Evolutionary conservation across 2,329 filamentous ascomycete genomes (phyloP), one percentile per base, ranked within the genome.

Genomic region (Thelonectria blattea): DNA sequence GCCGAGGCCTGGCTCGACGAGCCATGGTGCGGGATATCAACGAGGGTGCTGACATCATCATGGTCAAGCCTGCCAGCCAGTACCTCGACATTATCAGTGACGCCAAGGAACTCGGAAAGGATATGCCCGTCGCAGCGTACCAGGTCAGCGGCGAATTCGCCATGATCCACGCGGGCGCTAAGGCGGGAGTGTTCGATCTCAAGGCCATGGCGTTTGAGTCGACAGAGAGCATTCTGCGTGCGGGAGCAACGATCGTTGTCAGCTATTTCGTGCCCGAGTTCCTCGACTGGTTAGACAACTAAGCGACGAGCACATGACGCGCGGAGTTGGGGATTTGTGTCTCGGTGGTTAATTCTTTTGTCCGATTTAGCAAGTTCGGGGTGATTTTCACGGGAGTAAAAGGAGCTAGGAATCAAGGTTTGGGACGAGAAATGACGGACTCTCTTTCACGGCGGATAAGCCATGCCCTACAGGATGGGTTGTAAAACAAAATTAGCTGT

Each of bases 31-130:
- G 95, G 68, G 95, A 99, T 74, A 94, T 99, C 68, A 85, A 84
- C 65, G 95, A 99, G 79, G 95, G 95, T 24, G 95, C 95, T 18
- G 95, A 99, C 73, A 92, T 97, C 68, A 97, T 99, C 78, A 97
- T 99, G 94, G 95, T 99, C 63, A 99, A 99, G 83, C 95, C 95
- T 2, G 95, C 95, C 10, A 91, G 91, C 70, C 92, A 94, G 76
- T 99, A 97, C 75, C 85, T 99, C 47, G 95, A 99, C 78, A 97
- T 99, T 71, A 98, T 99, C 76, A 92, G 91, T 68, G 95, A 99
- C 73, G 95, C 95, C 54, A 98, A 97, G 81, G 93, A 97, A 55
- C 85, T 98, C 55, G 94, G 92, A 60, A 90, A 89, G 74, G 93
- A 98, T 75, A 84, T 98, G 76, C 95, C 95, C 2, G 85, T 99